Conservation (phyloP, 176 grass and related monocot species). For the Lolium multiflorum region DNA sequence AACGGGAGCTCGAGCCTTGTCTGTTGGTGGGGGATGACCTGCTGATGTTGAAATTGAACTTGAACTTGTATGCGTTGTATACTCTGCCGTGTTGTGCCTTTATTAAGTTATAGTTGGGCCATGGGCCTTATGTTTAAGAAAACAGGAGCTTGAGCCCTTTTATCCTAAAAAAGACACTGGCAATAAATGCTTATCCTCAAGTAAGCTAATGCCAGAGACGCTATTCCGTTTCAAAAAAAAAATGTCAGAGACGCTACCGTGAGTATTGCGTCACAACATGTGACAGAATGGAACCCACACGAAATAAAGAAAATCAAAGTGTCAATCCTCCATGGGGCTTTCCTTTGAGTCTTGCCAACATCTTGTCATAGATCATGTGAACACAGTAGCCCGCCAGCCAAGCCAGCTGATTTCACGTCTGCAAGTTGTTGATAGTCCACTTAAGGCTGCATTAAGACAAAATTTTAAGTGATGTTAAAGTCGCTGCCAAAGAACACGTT, state of each 20-base stretch:
- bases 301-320: neutral
- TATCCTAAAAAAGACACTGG: no score
- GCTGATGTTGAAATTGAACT: no score
- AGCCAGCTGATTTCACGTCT: neutral
- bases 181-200: neutral
- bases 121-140: no score
- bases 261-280: neutral
- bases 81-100: no score
- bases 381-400: slow-evolving; percentile 16
- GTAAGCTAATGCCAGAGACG: no score
- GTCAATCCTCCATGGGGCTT: neutral
- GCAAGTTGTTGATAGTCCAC: slow-evolving; percentile 26
- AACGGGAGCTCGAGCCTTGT: no score
- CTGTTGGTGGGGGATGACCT: no score
- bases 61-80: no score
- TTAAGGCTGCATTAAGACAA: neutral
- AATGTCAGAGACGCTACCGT: neutral
- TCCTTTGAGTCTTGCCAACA: slow-evolving; percentile 5
- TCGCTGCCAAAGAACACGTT: neutral
- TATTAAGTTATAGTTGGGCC: no score
- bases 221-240: no score
- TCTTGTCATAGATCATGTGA: neutral
- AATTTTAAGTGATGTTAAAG: neutral
- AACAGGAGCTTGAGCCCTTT: no score
- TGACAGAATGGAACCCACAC: neutral